A percentile compares a stretch with the other conserved stretches of the same genome.
phyloP scores from a whole-genome alignment of 2,329 filamentous ascomycete species.

The Trichoderma koningiopsis region DNA sequence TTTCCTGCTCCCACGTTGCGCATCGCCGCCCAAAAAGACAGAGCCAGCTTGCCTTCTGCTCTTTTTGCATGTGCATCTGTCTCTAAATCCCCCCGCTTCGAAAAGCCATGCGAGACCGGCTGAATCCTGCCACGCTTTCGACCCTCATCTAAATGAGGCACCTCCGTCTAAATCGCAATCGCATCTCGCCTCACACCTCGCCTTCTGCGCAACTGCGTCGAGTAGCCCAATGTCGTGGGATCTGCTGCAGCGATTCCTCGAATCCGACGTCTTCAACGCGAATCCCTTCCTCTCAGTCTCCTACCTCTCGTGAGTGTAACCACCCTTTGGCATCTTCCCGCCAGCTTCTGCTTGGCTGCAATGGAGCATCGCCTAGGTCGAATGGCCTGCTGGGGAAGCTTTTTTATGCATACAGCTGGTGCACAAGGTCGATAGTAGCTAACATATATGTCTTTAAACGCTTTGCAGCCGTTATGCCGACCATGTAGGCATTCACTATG shows the following conservation, averaged over 20 bases:
- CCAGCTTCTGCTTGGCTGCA: background rate
- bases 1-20: background rate
- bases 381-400: background rate
- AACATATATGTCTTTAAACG: constrained; percentile 11
- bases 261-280: constrained; percentile 92
- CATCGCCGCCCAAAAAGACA: background rate
- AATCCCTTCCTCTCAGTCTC: constrained; percentile 86
- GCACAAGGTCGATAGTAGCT: constrained; percentile 32
- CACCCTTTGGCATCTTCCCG: background rate
- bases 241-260: constrained; percentile 85
- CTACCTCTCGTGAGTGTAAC: constrained; percentile 74
- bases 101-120: constrained; percentile 32
- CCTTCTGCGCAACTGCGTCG: constrained; percentile 29
- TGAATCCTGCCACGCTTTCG: constrained; percentile 25
- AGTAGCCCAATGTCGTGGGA: constrained; percentile 72
- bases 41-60: background rate
- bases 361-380: background rate
- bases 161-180: constrained; percentile 11
- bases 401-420: background rate
- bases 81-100: constrained; percentile 6
- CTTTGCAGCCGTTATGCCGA: constrained; percentile 75
- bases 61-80: background rate
- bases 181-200: constrained; percentile 24
- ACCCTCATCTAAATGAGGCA: constrained; percentile 32
- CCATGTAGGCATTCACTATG: constrained; percentile 88